Evolutionary conservation across 768 basidiomycete species (phyloP).

Genomic region (Trichaptum fuscoviolaceum): DNA sequence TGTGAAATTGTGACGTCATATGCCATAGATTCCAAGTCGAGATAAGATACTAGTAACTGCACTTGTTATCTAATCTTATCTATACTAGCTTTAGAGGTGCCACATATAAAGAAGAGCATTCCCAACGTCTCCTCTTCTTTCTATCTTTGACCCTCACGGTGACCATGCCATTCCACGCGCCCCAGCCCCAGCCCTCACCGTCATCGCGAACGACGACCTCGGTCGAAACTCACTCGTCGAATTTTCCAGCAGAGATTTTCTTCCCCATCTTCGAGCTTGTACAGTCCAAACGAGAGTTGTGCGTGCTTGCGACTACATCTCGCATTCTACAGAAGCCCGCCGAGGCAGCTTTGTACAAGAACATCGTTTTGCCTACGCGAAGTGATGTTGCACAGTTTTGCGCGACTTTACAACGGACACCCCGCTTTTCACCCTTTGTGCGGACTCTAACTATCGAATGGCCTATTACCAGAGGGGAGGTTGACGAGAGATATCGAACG

Average conservation of each 20-base stretch:
- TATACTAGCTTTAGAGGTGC: too few species aligned
- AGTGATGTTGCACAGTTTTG: neutral
- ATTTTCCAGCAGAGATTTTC: neutral
- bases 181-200: too few species aligned
- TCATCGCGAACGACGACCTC: too few species aligned
- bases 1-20: too few species aligned
- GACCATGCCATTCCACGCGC: too few species aligned
- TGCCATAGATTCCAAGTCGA: too few species aligned
- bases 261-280: neutral
- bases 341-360: neutral
- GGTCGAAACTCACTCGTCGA: neutral
- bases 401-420: neutral
- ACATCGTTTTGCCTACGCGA: neutral
- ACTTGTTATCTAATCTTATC: too few species aligned
- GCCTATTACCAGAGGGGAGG: neutral
- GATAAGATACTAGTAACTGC: too few species aligned
- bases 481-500: neutral
- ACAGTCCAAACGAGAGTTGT: neutral
- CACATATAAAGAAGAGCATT: neutral
- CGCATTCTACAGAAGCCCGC: neutral
- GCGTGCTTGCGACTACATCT: neutral
- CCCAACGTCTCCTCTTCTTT: neutral
- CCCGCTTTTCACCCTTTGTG: neutral
- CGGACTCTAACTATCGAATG: neutral
- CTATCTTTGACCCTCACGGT: neutral